Percentiles rank a stretch among this genome's conserved stretches.
phyloP scores from a whole-genome alignment of 148 eudicot species.

The Dianthus caryophyllus region DNA sequence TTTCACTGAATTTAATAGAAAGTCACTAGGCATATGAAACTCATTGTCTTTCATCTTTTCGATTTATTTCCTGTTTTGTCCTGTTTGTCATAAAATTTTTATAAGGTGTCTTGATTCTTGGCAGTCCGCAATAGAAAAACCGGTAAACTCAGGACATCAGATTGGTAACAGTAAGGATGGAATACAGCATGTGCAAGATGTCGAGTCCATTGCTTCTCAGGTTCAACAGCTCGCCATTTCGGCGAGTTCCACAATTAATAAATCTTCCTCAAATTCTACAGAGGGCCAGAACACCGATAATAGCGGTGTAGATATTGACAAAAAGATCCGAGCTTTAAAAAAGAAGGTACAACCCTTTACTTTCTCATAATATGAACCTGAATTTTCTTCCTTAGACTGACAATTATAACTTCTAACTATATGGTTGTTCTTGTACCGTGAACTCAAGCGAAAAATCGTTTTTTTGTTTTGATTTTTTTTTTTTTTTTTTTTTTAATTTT shows the following conservation, averaged over 20 bases:
- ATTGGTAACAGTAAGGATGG: constrained; percentile 44
- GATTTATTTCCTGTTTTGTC: not conserved
- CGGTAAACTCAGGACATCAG: constrained; percentile 32
- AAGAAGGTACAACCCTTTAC: constrained; percentile 60
- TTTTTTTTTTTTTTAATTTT: not conserved
- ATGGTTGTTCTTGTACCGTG: not conserved
- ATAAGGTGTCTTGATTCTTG: constrained; percentile 12
- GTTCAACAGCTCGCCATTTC: constrained; percentile 54
- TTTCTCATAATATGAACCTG: not conserved
- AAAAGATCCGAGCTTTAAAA: constrained; percentile 79
- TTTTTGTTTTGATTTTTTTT: not conserved
- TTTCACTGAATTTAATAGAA: not conserved
- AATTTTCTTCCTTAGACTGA: not conserved
- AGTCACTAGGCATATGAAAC: not conserved
- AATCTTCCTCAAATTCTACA: constrained; percentile 35
- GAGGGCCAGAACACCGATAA: constrained; percentile 37
- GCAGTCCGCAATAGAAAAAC: constrained; percentile 65
- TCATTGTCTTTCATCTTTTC: not conserved
- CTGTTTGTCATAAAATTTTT: not conserved
- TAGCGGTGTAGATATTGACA: constrained; percentile 56
- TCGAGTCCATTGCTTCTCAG: constrained; percentile 53
- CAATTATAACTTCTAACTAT: not conserved
- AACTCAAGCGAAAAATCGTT: no score
- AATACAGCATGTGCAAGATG: constrained; percentile 32
- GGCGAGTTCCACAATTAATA: constrained; percentile 26